Percentiles rank a stretch among this genome's conserved stretches.
Conservation (phyloP, 2,329 filamentous ascomycete genomes). For the Cladosporium sphaerospermum region DNA sequence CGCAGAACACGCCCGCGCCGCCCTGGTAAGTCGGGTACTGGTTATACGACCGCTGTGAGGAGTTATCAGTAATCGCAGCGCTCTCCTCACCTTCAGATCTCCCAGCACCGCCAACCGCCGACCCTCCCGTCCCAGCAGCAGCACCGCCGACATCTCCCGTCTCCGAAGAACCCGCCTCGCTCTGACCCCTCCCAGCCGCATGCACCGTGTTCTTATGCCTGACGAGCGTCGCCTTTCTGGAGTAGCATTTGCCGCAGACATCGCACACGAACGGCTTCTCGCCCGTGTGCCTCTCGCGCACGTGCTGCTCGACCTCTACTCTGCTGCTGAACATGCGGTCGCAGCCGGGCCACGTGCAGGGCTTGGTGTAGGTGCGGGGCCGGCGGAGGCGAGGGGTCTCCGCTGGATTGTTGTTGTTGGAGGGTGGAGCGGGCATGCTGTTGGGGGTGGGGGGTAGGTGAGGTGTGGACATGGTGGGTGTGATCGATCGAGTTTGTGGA, state of each 20-base stretch:
- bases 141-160: neutral
- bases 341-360: conserved; percentile 14
- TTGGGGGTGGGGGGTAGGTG: neutral
- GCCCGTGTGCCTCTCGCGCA: conserved; percentile 17
- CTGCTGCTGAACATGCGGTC: conserved; percentile 11
- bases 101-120: neutral
- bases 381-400: neutral
- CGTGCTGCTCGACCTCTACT: conserved; percentile 18
- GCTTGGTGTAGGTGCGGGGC: neutral
- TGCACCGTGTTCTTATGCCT: conserved; percentile 9
- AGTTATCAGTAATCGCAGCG: neutral
- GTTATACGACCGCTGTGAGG: no score
- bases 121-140: neutral
- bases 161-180: neutral
- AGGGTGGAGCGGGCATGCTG: neutral
- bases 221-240: neutral
- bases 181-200: neutral
- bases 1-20: neutral
- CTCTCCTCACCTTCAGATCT: neutral
- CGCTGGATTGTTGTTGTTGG: neutral
- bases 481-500: neutral
- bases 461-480: neutral
- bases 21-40: no score
- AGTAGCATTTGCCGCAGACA: conserved; percentile 11
- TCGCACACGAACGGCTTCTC: conserved; percentile 14